A percentile compares a stretch with the other conserved stretches of the same genome.
These are phyloP conservation scores for Ambrosiella xylebori DNA, from an alignment of 2,329 filamentous ascomycete species.

Conservation along the genomic window DNA sequence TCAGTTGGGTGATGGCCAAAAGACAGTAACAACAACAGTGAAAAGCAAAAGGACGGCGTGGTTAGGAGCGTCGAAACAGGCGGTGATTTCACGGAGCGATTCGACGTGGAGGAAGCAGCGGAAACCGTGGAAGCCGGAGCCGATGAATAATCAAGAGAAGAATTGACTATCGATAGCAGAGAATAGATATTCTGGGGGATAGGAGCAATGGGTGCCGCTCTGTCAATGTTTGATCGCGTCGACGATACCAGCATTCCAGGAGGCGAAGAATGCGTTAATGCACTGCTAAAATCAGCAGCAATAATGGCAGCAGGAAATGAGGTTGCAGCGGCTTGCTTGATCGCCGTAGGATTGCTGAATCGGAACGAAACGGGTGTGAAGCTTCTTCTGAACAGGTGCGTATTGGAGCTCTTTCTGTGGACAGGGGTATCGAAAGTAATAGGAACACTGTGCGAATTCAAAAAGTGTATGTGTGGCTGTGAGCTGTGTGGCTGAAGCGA, in stretches of 20 bases:
- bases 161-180: too few species aligned
- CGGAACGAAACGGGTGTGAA: not conserved
- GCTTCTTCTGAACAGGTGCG: not conserved
- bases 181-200: too few species aligned
- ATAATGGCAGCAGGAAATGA: not conserved
- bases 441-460: not conserved
- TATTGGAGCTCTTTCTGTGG: not conserved
- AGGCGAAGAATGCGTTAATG: not conserved
- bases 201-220: too few species aligned
- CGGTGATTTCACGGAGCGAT: not conserved
- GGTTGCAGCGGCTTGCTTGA: not conserved
- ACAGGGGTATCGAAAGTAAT: not conserved
- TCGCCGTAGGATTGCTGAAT: not conserved
- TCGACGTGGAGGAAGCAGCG: not conserved
- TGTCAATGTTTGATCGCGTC: not conserved
- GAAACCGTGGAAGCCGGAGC: not conserved
- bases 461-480: not conserved
- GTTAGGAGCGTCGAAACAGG: not conserved
- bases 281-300: not conserved
- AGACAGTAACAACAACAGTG: slow-evolving; percentile 1
- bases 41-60: not conserved
- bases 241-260: not conserved
- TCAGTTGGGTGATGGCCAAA: not conserved
- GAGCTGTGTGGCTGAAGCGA: not conserved
- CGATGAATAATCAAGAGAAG: not conserved